These are phyloP conservation scores for Biscogniauxia mediterranea DNA, from an alignment of 2,329 filamentous ascomycete species.

Conservation along the genomic window DNA sequence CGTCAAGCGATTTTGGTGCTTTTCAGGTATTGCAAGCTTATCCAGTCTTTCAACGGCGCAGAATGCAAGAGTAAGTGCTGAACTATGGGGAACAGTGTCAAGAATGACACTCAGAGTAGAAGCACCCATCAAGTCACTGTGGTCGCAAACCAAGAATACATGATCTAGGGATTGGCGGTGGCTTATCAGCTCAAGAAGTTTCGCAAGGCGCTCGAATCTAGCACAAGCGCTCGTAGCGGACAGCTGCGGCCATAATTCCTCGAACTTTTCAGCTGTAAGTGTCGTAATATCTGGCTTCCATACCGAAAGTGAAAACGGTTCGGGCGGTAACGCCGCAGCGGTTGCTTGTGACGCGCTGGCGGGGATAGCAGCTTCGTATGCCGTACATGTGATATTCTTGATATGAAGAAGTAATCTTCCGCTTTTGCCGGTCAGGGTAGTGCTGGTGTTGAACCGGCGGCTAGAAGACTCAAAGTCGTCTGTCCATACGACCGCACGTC, in stretches of 20 bases:
- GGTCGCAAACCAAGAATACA: background rate
- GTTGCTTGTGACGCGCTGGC: background rate
- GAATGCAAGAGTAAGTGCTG: background rate
- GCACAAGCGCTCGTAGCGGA: background rate
- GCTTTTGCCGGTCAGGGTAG: slow-evolving; percentile 5
- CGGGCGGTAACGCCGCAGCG: background rate
- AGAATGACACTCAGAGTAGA: background rate
- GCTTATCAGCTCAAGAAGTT: background rate
- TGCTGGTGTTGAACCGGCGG: slow-evolving; percentile 16
- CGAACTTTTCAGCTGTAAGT: background rate
- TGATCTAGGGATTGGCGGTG: background rate
- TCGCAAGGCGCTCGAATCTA: background rate
- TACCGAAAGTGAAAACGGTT: background rate
- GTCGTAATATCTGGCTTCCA: slow-evolving; percentile 3
- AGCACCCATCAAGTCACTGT: background rate
- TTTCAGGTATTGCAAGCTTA: background rate
- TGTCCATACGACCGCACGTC: slow-evolving; percentile 21
- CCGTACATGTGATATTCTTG: slow-evolving; percentile 9
- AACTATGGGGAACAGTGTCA: background rate
- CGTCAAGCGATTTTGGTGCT: background rate
- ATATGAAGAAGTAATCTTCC: slow-evolving; percentile 10
- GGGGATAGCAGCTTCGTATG: slow-evolving; percentile 10
- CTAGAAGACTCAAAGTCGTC: slow-evolving; percentile 10
- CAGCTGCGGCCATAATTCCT: slow-evolving; percentile 5
- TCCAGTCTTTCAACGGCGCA: background rate